A percentile compares a stretch with the other conserved stretches of the same genome.
These are phyloP conservation scores for Delitschia confertaspora DNA, from an alignment of 495 filamentous ascomycete genomes.

Conservation along the genomic window DNA sequence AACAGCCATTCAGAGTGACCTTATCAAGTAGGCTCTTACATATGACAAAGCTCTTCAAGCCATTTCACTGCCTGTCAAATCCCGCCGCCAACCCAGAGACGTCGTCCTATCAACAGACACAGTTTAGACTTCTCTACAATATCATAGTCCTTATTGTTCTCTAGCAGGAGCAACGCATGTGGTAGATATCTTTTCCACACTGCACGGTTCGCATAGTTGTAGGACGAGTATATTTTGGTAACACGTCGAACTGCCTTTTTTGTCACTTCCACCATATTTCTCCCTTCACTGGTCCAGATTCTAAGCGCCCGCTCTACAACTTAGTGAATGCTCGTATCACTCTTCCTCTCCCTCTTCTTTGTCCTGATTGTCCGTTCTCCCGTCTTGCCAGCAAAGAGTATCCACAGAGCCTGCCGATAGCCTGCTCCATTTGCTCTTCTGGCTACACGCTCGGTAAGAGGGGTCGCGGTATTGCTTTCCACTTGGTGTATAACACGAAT, in stretches of 20 bases:
- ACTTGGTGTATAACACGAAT: conserved; percentile 29
- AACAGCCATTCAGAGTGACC: conserved; percentile 1
- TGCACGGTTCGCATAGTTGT: conserved; percentile 21
- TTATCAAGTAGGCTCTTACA: not conserved
- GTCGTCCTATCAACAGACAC: conserved; percentile 20
- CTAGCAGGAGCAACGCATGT: conserved; percentile 28
- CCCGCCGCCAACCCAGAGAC: conserved; percentile 17
- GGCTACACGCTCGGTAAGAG: conserved; percentile 23
- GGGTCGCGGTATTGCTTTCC: conserved; percentile 33
- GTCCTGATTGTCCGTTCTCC: too few species aligned
- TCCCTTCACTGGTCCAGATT: conserved; percentile 30
- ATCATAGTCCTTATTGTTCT: conserved; percentile 1
- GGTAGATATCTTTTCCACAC: conserved; percentile 33
- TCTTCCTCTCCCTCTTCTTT: conserved; percentile 15
- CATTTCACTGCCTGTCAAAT: conserved; percentile 19
- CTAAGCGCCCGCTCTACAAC: conserved; percentile 30
- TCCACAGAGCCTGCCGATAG: conserved; percentile 26
- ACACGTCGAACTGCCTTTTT: conserved; percentile 15
- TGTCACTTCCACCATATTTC: conserved; percentile 5
- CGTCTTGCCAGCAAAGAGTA: conserved; percentile 28
- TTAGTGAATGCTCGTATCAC: conserved; percentile 24
- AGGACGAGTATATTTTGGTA: conserved; percentile 18
- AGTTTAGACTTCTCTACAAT: conserved; percentile 10
- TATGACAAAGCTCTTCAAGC: conserved; percentile 13
- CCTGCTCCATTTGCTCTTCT: conserved; percentile 19